These are phyloP conservation scores for Aspergillus leporis DNA, from an alignment of 495 filamentous ascomycete species.

Conservation along the genomic window DNA sequence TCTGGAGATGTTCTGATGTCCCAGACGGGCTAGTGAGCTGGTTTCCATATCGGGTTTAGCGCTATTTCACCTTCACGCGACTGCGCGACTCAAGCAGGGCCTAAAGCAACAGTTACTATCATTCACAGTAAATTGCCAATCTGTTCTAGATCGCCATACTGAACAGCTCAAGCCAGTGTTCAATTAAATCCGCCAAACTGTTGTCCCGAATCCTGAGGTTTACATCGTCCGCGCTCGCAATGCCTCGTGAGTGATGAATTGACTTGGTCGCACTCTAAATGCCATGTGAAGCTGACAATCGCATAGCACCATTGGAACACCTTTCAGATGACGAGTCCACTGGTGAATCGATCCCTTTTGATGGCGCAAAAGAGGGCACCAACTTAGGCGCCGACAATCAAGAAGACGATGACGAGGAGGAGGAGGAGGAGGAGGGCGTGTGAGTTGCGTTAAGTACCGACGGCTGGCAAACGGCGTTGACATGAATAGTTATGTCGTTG, in stretches of 20 bases:
- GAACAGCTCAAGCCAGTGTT: background rate
- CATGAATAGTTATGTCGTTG: conserved; percentile 56
- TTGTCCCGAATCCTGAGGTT: conserved; percentile 32
- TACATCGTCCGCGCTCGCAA: conserved; percentile 25
- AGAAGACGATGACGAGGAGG: conserved; percentile 39
- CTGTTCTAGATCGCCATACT: background rate
- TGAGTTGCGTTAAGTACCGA: conserved; percentile 25
- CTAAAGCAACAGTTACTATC: conserved; percentile 8
- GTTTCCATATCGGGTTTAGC: conserved; percentile 40
- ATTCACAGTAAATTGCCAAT: background rate
- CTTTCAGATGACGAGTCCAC: conserved; percentile 49
- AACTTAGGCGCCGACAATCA: conserved; percentile 32
- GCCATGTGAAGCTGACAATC: conserved; percentile 17
- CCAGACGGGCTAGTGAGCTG: conserved; percentile 33
- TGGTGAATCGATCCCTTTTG: conserved; percentile 42
- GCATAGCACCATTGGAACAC: conserved; percentile 40
- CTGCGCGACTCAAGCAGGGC: conserved; percentile 18
- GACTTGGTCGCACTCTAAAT: conserved; percentile 13
- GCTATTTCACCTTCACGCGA: conserved; percentile 19
- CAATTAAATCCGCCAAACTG: conserved; percentile 31
- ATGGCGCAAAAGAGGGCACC: conserved; percentile 30
- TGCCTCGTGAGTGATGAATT: conserved; percentile 42
- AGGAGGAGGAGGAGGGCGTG: conserved; percentile 45
- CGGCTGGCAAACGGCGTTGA: conserved; percentile 29
- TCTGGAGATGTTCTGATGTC: conserved; percentile 26